These are phyloP conservation scores for Aspergillus ochraceoroseus DNA, from an alignment of 2,329 filamentous ascomycete species.

Conservation along the genomic window DNA sequence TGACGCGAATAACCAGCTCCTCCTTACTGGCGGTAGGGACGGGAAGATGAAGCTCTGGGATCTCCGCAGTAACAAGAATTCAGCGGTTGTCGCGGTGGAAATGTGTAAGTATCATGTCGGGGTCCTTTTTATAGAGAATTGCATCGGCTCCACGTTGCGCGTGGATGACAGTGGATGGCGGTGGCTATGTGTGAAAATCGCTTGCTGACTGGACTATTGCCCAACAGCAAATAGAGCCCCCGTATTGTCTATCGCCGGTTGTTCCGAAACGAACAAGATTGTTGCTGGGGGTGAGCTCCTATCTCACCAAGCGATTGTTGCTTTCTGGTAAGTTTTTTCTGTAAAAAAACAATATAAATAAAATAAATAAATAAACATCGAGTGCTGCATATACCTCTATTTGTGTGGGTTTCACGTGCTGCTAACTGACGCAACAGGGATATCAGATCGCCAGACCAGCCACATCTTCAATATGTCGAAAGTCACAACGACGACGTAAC, in stretches of 20 bases:
- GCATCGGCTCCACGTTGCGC: background rate
- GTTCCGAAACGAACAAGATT: constrained; percentile 44
- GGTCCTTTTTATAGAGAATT: background rate
- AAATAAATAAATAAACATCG: no score
- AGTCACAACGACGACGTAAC: constrained; percentile 58
- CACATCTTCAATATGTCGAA: constrained; percentile 42
- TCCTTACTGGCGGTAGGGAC: constrained; percentile 41
- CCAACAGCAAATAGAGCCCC: constrained; percentile 46
- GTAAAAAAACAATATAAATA: background rate
- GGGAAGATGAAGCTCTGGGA: constrained; percentile 43
- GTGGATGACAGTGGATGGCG: no score
- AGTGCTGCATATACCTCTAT: background rate
- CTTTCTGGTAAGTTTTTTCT: constrained; percentile 42
- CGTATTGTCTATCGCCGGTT: constrained; percentile 52
- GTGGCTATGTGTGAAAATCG: constrained; percentile 2
- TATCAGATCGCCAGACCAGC: constrained; percentile 37
- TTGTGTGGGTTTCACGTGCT: constrained; percentile 11
- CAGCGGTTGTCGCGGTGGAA: constrained; percentile 33
- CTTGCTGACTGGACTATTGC: constrained; percentile 17
- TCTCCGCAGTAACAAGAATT: constrained; percentile 29
- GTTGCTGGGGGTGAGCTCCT: constrained; percentile 54
- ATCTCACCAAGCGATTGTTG: constrained; percentile 40
- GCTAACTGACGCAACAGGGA: constrained; percentile 40
- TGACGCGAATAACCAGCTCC: constrained; percentile 24
- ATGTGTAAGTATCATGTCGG: constrained; percentile 29